These are phyloP conservation scores for Aureobasidium sp. DNA, from an alignment of 2,329 filamentous ascomycete genomes.

Conservation along the genomic window DNA sequence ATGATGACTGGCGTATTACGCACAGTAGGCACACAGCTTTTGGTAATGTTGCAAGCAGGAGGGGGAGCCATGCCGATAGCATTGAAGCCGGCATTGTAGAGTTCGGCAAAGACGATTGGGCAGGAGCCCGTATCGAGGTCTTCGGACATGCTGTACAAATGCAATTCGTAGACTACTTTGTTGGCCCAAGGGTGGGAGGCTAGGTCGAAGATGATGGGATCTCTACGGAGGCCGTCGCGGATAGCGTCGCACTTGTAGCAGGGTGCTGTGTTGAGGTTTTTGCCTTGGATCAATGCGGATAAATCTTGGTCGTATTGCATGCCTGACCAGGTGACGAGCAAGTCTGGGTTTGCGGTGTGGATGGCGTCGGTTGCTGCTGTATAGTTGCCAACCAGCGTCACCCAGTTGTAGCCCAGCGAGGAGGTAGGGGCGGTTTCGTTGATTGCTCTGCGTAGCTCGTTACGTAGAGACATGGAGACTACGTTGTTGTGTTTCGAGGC, in stretches of 20 bases:
- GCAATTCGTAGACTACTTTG: conserved; percentile 42
- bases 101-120: conserved; percentile 39
- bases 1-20: conserved; percentile 31
- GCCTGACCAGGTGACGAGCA: conserved; percentile 52
- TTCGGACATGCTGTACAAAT: conserved; percentile 33
- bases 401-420: conserved; percentile 35
- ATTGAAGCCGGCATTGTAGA: conserved; percentile 46
- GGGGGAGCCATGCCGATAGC: conserved; percentile 32
- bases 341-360: conserved; percentile 42
- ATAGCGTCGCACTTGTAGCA: conserved; percentile 34
- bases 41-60: conserved; percentile 28
- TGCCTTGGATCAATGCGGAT: conserved; percentile 22
- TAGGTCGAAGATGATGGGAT: conserved; percentile 41
- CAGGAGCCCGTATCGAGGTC: conserved; percentile 37
- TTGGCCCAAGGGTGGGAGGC: conserved; percentile 39
- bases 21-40: conserved; percentile 28
- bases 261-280: conserved; percentile 30
- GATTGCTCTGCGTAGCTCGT: conserved; percentile 43
- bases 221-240: conserved; percentile 35
- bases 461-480: conserved; percentile 44
- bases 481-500: conserved; percentile 34
- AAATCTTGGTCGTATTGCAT: conserved; percentile 42
- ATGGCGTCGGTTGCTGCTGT: conserved; percentile 43
- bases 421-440: conserved; percentile 27
- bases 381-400: conserved; percentile 45